phyloP scores from a whole-genome alignment of 306 rosid genomes.

The Vicia faba region DNA sequence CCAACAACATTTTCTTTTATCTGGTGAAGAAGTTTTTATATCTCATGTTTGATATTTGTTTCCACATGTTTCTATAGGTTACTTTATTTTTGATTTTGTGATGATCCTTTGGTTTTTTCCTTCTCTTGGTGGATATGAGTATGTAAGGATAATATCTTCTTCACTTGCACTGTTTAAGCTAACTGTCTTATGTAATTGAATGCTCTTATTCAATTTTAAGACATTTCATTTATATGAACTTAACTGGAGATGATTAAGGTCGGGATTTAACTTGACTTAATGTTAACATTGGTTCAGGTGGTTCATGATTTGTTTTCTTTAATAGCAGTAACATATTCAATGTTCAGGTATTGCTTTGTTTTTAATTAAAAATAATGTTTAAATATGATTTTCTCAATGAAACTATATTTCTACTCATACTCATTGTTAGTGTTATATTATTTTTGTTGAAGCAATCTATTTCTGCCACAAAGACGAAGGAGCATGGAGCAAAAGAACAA shows the following conservation, averaged over 20 bases:
- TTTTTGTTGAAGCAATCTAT: slow-evolving; percentile 49
- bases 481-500: slow-evolving; percentile 61
- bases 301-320: slow-evolving; percentile 79
- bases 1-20: too few species aligned
- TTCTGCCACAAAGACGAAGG: slow-evolving; percentile 64
- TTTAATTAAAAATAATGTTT: too few species aligned
- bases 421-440: slow-evolving; percentile 21
- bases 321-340: slow-evolving; percentile 74
- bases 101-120: slow-evolving; percentile 88
- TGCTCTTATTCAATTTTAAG: slow-evolving; percentile 37
- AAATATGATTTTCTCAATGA: slow-evolving; percentile 28
- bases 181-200: slow-evolving; percentile 24
- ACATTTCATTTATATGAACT: slow-evolving; percentile 40
- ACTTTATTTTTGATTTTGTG: slow-evolving; percentile 77
- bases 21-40: slow-evolving; percentile 12
- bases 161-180: slow-evolving; percentile 18
- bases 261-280: slow-evolving; percentile 36
- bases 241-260: slow-evolving; percentile 35
- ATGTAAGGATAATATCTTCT: slow-evolving; percentile 66
- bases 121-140: slow-evolving; percentile 90
- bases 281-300: slow-evolving; percentile 62
- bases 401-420: slow-evolving; percentile 8
- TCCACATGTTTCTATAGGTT: slow-evolving; percentile 81
- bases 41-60: slow-evolving; percentile 33
- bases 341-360: too few species aligned